Evolutionary conservation across 164 flowering plant species (phyloP).

Genomic region (Platanus orientalis): DNA sequence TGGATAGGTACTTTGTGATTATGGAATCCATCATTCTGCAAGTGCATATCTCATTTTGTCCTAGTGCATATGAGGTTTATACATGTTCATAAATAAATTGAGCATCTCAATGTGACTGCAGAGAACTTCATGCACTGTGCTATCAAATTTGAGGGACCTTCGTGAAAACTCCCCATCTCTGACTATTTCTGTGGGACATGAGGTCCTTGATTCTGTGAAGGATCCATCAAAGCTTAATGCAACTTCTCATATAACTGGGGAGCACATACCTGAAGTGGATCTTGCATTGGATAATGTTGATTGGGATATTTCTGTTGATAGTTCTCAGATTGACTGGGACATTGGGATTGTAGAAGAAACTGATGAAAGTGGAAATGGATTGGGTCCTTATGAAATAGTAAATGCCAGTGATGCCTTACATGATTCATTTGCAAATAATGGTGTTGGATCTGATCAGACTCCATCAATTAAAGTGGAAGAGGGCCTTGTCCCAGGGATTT

Average conservation of each 20-base stretch:
- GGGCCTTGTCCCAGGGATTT: conserved; percentile 24
- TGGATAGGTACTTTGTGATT: not conserved
- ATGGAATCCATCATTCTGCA: not conserved
- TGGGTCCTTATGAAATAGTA: conserved; percentile 82
- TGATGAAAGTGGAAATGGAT: conserved; percentile 61
- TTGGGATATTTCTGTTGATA: conserved; percentile 85
- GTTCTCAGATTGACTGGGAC: conserved; percentile 90
- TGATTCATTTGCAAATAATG: conserved; percentile 32
- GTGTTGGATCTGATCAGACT: conserved; percentile 24
- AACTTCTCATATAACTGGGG: conserved; percentile 19
- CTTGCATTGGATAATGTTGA: conserved; percentile 52
- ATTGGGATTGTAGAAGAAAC: conserved; percentile 66
- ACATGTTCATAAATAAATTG: not conserved
- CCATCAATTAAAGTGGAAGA: conserved; percentile 25
- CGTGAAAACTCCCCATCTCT: conserved; percentile 72
- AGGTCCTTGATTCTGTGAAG: conserved; percentile 38
- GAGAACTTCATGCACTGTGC: conserved; percentile 43
- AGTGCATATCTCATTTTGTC: not conserved
- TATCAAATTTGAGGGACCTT: conserved; percentile 52
- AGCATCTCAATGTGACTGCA: conserved; percentile 34
- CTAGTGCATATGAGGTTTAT: not conserved
- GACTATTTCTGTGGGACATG: conserved; percentile 49
- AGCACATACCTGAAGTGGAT: conserved; percentile 18
- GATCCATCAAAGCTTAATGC: conserved; percentile 27
- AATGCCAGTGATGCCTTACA: conserved; percentile 54